These are phyloP conservation scores for Colletotrichum sp. DNA, from an alignment of 2,329 filamentous ascomycete species.

Conservation along the genomic window DNA sequence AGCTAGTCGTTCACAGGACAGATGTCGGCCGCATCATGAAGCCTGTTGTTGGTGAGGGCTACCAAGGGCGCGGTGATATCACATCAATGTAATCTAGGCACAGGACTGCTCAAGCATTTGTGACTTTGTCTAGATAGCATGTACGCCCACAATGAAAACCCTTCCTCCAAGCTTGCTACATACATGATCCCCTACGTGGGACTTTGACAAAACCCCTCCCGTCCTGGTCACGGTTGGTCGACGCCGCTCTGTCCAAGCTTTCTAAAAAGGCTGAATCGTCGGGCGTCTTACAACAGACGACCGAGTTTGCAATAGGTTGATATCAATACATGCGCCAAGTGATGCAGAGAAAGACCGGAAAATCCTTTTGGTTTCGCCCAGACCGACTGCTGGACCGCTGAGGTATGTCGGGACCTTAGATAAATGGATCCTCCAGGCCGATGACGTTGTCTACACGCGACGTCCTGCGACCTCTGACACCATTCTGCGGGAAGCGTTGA, in stretches of 20 bases:
- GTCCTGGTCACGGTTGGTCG: neutral
- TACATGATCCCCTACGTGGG: constrained; percentile 1
- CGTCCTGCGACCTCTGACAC: neutral
- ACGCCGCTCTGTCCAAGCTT: constrained; percentile 14
- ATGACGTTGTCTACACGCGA: neutral
- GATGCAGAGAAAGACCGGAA: constrained; percentile 11
- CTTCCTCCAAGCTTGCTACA: constrained; percentile 9
- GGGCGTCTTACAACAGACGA: neutral
- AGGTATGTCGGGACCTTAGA: neutral
- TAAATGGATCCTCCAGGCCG: constrained; percentile 18
- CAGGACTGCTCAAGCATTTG: constrained; percentile 6
- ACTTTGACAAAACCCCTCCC: neutral
- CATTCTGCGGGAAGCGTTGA: neutral
- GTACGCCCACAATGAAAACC: constrained; percentile 17
- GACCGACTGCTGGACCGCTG: neutral
- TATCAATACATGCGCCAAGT: constrained; percentile 7
- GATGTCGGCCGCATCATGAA: too few relatives aligned
- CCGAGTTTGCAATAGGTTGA: neutral
- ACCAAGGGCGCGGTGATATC: neutral
- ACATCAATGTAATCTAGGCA: neutral
- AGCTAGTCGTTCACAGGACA: neutral
- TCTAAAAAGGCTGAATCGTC: neutral
- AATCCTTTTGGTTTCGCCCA: neutral
- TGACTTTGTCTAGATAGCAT: constrained; percentile 17
- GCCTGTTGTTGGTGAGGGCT: neutral